These are phyloP conservation scores for Atkinsonella texensis DNA, from an alignment of 2,329 filamentous ascomycete genomes.

Conservation along the genomic window DNA sequence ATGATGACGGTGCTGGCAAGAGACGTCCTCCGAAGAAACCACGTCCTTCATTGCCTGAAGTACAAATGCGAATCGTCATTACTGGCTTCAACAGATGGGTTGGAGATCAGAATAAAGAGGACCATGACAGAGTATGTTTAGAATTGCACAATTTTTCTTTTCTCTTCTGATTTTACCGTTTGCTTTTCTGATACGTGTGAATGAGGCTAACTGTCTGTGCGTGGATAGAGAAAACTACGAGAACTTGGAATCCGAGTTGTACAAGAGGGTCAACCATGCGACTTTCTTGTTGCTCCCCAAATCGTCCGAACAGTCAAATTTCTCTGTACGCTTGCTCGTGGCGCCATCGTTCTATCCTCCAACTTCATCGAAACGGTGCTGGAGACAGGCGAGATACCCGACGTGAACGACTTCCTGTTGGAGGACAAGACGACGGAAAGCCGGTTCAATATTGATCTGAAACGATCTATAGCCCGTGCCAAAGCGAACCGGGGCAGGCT, in stretches of 20 bases:
- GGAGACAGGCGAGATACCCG: slow-evolving; percentile 51
- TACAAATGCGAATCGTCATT: slow-evolving; percentile 65
- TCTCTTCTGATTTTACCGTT: neutral
- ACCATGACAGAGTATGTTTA: slow-evolving; percentile 61
- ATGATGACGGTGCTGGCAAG: slow-evolving; percentile 31
- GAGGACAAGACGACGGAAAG: slow-evolving; percentile 63
- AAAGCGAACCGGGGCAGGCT: slow-evolving; percentile 65
- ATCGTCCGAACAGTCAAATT: slow-evolving; percentile 92
- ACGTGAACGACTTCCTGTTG: slow-evolving; percentile 54
- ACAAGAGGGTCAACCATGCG: slow-evolving; percentile 61
- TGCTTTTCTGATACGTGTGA: neutral
- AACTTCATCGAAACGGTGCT: slow-evolving; percentile 70
- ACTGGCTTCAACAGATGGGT: slow-evolving; percentile 81
- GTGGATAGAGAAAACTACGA: slow-evolving; percentile 59
- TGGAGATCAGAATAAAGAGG: slow-evolving; percentile 59
- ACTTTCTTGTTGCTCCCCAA: slow-evolving; percentile 76
- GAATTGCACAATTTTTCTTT: neutral
- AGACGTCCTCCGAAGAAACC: slow-evolving; percentile 48
- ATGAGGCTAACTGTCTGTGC: slow-evolving; percentile 7
- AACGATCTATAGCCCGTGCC: slow-evolving; percentile 57
- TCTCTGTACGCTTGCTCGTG: slow-evolving; percentile 71
- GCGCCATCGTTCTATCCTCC: slow-evolving; percentile 64
- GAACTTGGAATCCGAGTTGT: slow-evolving; percentile 73
- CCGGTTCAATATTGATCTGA: slow-evolving; percentile 56
- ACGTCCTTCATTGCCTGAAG: slow-evolving; percentile 47